Conservation (phyloP, 108 stramenopile genomes). For the Nitzschia putrida region DNA sequence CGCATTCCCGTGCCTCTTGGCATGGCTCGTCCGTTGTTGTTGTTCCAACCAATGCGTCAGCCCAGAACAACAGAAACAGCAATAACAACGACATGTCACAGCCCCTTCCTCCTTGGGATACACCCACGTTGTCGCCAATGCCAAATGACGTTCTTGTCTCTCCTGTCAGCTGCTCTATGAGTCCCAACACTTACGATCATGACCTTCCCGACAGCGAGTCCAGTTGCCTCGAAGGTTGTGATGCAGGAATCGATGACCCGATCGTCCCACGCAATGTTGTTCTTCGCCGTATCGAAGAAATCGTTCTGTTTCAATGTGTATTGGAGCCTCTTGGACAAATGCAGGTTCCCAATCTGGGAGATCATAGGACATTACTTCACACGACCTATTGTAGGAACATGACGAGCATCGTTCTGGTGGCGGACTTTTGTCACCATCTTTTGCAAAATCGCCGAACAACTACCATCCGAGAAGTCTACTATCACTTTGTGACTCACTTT, state of each 20-base stretch:
- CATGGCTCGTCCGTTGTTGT: too few species aligned
- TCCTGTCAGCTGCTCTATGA: too few species aligned
- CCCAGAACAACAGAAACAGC: too few species aligned
- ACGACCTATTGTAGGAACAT: slow-evolving; percentile 55
- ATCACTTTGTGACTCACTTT: slow-evolving; percentile 84
- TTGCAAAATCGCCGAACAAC: slow-evolving; percentile 63
- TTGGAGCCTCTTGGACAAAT: slow-evolving; percentile 3
- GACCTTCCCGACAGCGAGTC: too few species aligned
- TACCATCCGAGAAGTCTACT: slow-evolving; percentile 85
- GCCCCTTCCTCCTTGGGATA: too few species aligned
- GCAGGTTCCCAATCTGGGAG: background rate
- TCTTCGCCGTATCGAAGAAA: background rate
- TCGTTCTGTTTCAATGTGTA: background rate
- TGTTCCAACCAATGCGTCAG: too few species aligned
- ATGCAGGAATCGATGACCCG: background rate
- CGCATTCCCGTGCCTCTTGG: too few species aligned
- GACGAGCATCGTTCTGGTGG: slow-evolving; percentile 61
- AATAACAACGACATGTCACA: too few species aligned
- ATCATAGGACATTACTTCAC: slow-evolving; percentile 24
- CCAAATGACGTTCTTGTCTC: too few species aligned
- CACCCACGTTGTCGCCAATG: too few species aligned
- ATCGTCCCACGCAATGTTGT: background rate
- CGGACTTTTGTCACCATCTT: slow-evolving; percentile 65
- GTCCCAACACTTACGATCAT: too few species aligned
- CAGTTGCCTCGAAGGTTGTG: background rate